Conservation (phyloP, 1,284 basidiomycete species). For the Ceratobasidium sp. region DNA sequence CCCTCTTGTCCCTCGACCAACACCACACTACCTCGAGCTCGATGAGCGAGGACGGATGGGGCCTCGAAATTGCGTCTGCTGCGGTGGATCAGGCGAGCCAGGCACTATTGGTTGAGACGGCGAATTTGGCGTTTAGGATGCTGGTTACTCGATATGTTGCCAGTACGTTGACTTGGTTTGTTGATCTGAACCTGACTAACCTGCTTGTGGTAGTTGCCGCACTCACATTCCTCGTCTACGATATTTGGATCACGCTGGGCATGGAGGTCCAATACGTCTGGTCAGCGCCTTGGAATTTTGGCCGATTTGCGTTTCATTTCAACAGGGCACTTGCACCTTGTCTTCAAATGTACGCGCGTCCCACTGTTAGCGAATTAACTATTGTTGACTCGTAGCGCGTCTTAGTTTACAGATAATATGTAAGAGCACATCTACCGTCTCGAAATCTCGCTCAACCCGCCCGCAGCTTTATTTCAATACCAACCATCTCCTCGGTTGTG, state of each 20-base stretch:
- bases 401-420: background rate
- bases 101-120: background rate
- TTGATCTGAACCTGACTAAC: background rate
- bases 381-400: background rate
- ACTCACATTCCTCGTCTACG: background rate
- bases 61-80: background rate
- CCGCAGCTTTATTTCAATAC: background rate
- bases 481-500: background rate
- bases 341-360: background rate
- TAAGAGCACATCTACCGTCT: background rate
- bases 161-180: background rate
- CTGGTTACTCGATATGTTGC: background rate
- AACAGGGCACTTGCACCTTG: background rate
- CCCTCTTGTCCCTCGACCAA: background rate
- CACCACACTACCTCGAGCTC: background rate
- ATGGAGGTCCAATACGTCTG: background rate
- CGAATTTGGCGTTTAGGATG: background rate
- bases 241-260: background rate
- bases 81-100: background rate
- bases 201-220: background rate
- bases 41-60: background rate
- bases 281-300: background rate
- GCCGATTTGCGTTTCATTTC: conserved; percentile 7
- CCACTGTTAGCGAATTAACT: background rate
- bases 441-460: background rate